phyloP scores from a whole-genome alignment of 2,329 filamentous ascomycete species.

The Exserohilum rostratum region DNA sequence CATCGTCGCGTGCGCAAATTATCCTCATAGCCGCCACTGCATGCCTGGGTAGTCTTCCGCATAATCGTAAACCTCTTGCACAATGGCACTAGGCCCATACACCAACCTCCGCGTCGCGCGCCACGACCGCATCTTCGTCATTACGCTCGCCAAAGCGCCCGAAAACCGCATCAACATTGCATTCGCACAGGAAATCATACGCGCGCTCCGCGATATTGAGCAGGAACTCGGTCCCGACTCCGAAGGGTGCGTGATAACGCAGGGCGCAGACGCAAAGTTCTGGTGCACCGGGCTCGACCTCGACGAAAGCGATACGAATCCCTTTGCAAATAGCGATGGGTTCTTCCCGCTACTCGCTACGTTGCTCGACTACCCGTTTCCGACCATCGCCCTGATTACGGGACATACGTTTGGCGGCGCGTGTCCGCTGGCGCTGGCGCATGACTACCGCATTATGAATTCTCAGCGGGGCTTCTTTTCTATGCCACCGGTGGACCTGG shows the following conservation, averaged over 20 bases:
- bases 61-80: neutral
- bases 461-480: constrained; percentile 40
- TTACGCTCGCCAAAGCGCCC: constrained; percentile 61
- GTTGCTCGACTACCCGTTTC: constrained; percentile 57
- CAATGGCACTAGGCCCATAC: constrained; percentile 41
- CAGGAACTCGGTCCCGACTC: constrained; percentile 54
- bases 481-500: constrained; percentile 60
- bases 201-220: constrained; percentile 57
- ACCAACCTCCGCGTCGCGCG: constrained; percentile 55
- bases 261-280: constrained; percentile 58
- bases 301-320: constrained; percentile 56
- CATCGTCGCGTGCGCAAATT: neutral
- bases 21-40: neutral
- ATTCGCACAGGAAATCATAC: constrained; percentile 61
- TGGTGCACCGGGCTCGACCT: constrained; percentile 60
- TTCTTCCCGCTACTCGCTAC: constrained; percentile 62
- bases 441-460: constrained; percentile 56
- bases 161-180: constrained; percentile 60
- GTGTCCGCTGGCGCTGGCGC: constrained; percentile 55
- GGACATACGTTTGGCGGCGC: constrained; percentile 59
- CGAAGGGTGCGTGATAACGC: constrained; percentile 60
- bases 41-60: neutral
- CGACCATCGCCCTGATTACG: constrained; percentile 56
- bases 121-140: constrained; percentile 57
- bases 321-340: constrained; percentile 62